Conservation (phyloP, 768 basidiomycete genomes). For the Rhodotorula taiwanensis region DNA sequence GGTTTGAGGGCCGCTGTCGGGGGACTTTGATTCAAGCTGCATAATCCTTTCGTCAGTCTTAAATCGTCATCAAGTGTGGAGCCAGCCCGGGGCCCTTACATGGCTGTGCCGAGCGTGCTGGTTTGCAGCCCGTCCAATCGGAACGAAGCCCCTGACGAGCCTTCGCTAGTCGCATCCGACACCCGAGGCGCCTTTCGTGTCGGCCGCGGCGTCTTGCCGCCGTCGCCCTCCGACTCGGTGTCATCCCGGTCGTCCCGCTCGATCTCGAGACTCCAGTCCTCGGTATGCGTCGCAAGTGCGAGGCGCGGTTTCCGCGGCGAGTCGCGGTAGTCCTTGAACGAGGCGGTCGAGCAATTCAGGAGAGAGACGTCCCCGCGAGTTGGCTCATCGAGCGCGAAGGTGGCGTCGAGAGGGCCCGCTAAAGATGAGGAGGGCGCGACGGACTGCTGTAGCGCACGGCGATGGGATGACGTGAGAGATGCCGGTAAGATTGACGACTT, state of each 20-base stretch:
- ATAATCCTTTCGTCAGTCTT: background rate
- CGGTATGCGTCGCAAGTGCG: background rate
- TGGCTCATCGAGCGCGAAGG: background rate
- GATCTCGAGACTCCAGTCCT: background rate
- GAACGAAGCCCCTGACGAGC: background rate
- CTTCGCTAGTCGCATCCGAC: background rate
- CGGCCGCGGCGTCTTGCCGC: background rate
- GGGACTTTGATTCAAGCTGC: slow-evolving; percentile 22
- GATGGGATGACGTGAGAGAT: background rate
- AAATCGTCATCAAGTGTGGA: background rate
- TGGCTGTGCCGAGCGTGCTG: background rate
- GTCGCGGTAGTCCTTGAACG: slow-evolving; percentile 10
- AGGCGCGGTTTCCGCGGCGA: slow-evolving; percentile 15
- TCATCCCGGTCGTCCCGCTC: background rate
- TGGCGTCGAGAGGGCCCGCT: background rate
- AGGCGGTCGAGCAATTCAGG: slow-evolving; percentile 4
- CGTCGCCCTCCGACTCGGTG: background rate
- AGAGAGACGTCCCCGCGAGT: background rate
- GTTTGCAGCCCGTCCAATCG: background rate
- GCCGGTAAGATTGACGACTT: background rate
- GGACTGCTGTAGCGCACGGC: background rate
- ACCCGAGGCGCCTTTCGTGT: background rate
- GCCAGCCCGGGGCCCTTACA: too few species aligned
- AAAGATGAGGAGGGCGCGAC: background rate
- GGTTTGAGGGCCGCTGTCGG: slow-evolving; percentile 5